These are phyloP conservation scores for Liriodendron chinense DNA, from an alignment of 164 flowering plant genomes.

Conservation along the genomic window DNA sequence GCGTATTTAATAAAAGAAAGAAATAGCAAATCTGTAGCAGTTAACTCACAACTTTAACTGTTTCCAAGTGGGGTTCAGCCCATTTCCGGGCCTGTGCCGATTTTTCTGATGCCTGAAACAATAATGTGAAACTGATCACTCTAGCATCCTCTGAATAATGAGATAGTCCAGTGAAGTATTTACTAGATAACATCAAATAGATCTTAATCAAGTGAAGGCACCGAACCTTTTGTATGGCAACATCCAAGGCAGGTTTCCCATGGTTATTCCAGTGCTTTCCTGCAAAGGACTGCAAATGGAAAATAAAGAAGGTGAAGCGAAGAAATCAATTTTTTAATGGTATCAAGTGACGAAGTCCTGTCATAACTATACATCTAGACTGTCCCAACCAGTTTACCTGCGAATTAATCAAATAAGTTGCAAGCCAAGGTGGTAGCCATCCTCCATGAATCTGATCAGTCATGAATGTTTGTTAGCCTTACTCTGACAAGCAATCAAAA, in stretches of 20 bases:
- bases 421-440: slow-evolving; percentile 98
- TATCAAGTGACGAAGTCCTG: not conserved
- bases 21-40: not conserved
- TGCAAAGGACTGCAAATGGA: slow-evolving; percentile 35
- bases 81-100: slow-evolving; percentile 65
- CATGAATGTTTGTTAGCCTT: not conserved
- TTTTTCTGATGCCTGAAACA: slow-evolving; percentile 61
- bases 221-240: slow-evolving; percentile 33
- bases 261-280: slow-evolving; percentile 35
- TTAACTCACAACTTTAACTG: slow-evolving; percentile 64
- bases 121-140: not conserved
- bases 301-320: not conserved
- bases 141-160: not conserved
- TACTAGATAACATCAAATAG: slow-evolving; percentile 1
- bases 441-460: slow-evolving; percentile 76
- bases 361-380: not conserved
- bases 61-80: slow-evolving; percentile 78
- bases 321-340: not conserved
- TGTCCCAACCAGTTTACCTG: slow-evolving; percentile 44
- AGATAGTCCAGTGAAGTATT: not conserved
- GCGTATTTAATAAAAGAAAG: not conserved
- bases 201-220: not conserved
- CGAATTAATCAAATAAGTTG: slow-evolving; percentile 36
- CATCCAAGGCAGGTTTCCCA: slow-evolving; percentile 44
- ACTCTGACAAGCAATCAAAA: not conserved